Evolutionary conservation across 768 basidiomycete species (phyloP), one percentile per base, ranked within the genome.

Genomic region (Mycena capillaripes): DNA sequence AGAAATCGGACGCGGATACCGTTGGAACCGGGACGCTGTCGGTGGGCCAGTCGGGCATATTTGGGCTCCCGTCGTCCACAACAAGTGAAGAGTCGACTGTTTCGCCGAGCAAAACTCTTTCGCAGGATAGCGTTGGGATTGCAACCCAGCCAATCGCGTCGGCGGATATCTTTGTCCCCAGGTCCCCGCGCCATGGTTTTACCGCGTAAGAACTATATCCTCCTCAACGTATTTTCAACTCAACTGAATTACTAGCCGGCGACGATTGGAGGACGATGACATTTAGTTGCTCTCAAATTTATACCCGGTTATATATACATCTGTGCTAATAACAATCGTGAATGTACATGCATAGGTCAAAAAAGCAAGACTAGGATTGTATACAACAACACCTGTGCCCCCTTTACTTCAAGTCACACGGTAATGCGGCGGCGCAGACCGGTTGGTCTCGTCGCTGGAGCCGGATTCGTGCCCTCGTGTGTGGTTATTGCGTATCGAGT

Each of bases 391-490:
- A 16, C 19, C 42, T 59, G 25, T 59, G 27, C 59, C 19, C 42
- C 21, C 38, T 16, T 16, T 38, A 16, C 38, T 23, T 52, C 27
- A 58, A 11, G 5, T 65, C 25, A 42, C 10, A 5, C 57, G 57
- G 29, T 71, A 71, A 38, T 71, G 50, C n/a, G 70, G 70, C 23
- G 70, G 70, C 40, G 70, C 48, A 10, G 64, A 9, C 11, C 16
- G 50, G n/a, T 17, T 57, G 23, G 44, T n/a, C 42, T 25, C 30
- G 19, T 10, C 17, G 42, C 19, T 17, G 42, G 42, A 6, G 42
- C 19, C 14, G 42, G 42, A 16, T 16, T 44, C 19, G 42, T 2
- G 2, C 7, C 42, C 38, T 38, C 38, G 38, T 10, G 23, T 30
- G 44, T 48, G 17, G 61, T 56, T 29, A 46, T 38, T 57, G 2